phyloP scores from a whole-genome alignment of 805 yeast species.

The Maudiozyma pseudohumilis region DNA sequence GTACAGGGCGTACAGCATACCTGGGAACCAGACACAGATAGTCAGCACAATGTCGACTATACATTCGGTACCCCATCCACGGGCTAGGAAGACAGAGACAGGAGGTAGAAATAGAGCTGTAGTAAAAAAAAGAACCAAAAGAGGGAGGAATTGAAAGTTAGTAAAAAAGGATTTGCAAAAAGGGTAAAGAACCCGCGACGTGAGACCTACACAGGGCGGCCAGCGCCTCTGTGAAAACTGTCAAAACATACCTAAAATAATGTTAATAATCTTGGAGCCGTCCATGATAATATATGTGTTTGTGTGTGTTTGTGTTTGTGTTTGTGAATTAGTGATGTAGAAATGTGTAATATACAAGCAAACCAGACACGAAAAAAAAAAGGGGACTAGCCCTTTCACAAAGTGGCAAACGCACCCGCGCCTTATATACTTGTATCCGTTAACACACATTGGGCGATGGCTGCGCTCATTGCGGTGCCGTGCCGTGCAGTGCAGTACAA shows the following conservation, averaged over 20 bases:
- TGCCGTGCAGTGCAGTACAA: too few relatives aligned
- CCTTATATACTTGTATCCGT: too few relatives aligned
- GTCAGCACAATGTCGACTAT: slow-evolving; percentile 51
- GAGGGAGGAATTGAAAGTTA: slow-evolving; percentile 1
- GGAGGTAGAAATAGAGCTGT: slow-evolving; percentile 63
- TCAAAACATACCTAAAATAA: slow-evolving; percentile 17
- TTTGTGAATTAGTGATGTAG: not conserved
- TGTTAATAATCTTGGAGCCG: slow-evolving; percentile 30
- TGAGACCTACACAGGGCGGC: too few relatives aligned
- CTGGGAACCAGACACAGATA: slow-evolving; percentile 53
- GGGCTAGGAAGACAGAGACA: slow-evolving; percentile 61
- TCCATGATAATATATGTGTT: slow-evolving; percentile 16
- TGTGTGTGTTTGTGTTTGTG: slow-evolving; percentile 1
- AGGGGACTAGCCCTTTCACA: too few relatives aligned
- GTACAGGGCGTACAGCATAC: slow-evolving; percentile 66
- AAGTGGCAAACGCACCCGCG: too few relatives aligned
- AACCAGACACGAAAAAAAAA: too few relatives aligned
- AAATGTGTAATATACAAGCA: too few relatives aligned
- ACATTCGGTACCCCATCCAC: slow-evolving; percentile 56
- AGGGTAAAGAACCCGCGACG: not conserved
- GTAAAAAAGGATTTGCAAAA: not conserved
- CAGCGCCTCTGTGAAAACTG: too few relatives aligned
- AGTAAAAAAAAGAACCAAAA: not conserved
- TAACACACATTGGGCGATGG: too few relatives aligned
- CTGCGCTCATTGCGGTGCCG: too few relatives aligned